Evolutionary conservation across 2,329 filamentous ascomycete genomes (phyloP).

Genomic region (Calonectria pseudoturangicola): DNA sequence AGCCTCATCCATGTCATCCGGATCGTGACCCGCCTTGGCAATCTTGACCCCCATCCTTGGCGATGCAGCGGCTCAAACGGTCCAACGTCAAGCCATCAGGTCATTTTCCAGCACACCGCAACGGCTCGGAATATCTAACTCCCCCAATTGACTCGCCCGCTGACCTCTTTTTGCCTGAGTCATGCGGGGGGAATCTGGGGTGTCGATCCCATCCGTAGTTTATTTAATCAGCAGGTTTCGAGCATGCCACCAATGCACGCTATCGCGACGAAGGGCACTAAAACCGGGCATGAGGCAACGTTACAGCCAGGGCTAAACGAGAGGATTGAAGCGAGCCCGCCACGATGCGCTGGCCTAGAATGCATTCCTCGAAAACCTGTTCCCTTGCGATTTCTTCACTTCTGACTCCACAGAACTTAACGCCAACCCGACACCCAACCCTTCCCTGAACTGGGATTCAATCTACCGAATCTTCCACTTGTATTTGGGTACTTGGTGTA

Average conservation of each 20-base stretch:
- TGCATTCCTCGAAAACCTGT: constrained; percentile 6
- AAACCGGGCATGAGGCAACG: background rate
- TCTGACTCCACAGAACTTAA: no score
- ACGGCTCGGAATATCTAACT: background rate
- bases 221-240: constrained; percentile 11
- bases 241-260: background rate
- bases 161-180: background rate
- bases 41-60: constrained; percentile 28
- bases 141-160: background rate
- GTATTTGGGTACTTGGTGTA: no score
- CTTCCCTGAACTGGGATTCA: no score
- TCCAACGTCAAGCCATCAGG: constrained; percentile 9
- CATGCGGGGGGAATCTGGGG: constrained; percentile 23
- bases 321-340: constrained; percentile 24
- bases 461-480: no score
- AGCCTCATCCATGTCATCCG: constrained; percentile 28
- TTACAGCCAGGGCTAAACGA: background rate
- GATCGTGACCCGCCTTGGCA: constrained; percentile 26
- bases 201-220: background rate
- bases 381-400: no score
- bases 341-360: constrained; percentile 42
- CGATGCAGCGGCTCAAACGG: constrained; percentile 31
- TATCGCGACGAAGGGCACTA: background rate
- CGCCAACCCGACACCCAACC: no score
- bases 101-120: constrained; percentile 7